Evolutionary conservation across 1,284 basidiomycete species (phyloP).

Genomic region (Cronartium ribicola): DNA sequence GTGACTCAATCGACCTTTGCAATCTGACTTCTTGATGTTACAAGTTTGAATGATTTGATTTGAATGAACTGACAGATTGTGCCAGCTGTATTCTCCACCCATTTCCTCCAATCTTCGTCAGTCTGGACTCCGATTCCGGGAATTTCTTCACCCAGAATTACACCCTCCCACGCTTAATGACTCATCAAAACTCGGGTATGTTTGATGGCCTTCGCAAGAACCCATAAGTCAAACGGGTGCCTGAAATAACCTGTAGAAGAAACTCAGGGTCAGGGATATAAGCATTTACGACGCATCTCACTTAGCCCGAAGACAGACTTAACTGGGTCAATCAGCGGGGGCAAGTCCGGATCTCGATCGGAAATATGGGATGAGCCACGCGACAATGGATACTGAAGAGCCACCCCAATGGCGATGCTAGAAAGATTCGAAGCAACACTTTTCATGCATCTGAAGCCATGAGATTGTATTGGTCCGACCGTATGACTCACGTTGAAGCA

Average conservation of each 20-base stretch:
- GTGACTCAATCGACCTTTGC: neutral
- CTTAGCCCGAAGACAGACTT: neutral
- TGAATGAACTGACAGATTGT: slow-evolving; percentile 28
- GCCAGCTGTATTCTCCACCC: slow-evolving; percentile 16
- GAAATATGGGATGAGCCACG: slow-evolving; percentile 33
- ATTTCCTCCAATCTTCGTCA: slow-evolving; percentile 17
- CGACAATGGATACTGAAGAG: slow-evolving; percentile 34
- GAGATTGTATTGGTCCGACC: neutral
- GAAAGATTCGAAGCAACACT: neutral
- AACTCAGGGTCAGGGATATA: neutral
- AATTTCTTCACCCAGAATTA: slow-evolving; percentile 16
- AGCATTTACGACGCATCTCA: neutral
- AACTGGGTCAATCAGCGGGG: slow-evolving; percentile 32
- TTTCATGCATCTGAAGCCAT: no score
- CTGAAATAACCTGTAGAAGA: slow-evolving; percentile 13
- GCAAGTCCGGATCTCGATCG: neutral
- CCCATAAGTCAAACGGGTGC: slow-evolving; percentile 35
- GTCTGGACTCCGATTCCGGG: slow-evolving; percentile 16
- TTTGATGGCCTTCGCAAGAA: slow-evolving; percentile 22
- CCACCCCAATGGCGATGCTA: slow-evolving; percentile 21
- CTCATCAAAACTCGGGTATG: slow-evolving; percentile 28
- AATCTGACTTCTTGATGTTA: neutral
- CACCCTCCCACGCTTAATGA: neutral
- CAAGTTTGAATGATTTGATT: neutral
- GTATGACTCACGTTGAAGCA: slow-evolving; percentile 22